These are phyloP conservation scores for Coemansia sp. DNA, from an alignment of 192 early-diverging fungal genomes.

Conservation along the genomic window DNA sequence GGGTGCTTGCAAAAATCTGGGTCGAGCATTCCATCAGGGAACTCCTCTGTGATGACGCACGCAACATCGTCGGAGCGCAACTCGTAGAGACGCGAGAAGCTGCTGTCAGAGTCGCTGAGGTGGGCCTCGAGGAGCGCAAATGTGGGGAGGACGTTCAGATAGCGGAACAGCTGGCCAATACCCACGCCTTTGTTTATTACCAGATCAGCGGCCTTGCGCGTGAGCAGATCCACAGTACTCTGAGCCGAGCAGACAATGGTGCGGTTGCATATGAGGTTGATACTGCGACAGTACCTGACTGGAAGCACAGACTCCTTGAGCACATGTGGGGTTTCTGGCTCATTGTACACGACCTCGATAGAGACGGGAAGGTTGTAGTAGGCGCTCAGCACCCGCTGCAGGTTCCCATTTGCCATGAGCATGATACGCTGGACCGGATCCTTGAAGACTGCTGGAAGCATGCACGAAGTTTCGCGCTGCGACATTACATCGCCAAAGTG, in stretches of 20 bases:
- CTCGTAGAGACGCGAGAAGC: constrained; percentile 49
- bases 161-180: constrained; percentile 56
- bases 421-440: constrained; percentile 54
- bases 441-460: constrained; percentile 48
- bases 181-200: constrained; percentile 49
- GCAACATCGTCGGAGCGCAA: constrained; percentile 47
- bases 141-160: constrained; percentile 51
- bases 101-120: constrained; percentile 45
- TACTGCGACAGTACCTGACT: constrained; percentile 40
- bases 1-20: constrained; percentile 35
- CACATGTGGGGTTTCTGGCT: constrained; percentile 18
- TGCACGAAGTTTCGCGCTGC: constrained; percentile 53
- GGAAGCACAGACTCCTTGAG: constrained; percentile 20
- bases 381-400: constrained; percentile 54
- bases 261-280: constrained; percentile 52
- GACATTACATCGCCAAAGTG: constrained; percentile 56
- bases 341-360: constrained; percentile 46
- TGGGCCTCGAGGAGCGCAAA: constrained; percentile 43
- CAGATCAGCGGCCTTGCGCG: constrained; percentile 41
- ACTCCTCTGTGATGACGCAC: constrained; percentile 41
- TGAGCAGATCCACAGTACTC: constrained; percentile 47
- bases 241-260: constrained; percentile 44
- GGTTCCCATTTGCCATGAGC: constrained; percentile 55
- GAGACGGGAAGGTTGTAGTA: constrained; percentile 56
- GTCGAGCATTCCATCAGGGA: constrained; percentile 50